These are phyloP conservation scores for Suhomyces yuchorum DNA, from an alignment of 1,139 yeast species.

Conservation along the genomic window DNA sequence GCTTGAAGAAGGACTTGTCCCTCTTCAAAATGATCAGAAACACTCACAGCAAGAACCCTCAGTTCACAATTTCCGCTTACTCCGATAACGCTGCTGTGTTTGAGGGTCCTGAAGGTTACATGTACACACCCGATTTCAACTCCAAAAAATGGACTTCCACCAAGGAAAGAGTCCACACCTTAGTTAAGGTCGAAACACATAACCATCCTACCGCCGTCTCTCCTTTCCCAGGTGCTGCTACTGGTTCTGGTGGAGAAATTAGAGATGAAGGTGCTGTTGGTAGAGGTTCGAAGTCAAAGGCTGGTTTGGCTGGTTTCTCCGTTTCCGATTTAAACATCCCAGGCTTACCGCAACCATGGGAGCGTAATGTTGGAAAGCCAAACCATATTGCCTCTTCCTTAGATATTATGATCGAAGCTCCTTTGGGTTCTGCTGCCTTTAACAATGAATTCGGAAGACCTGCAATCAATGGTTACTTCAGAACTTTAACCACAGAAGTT, in stretches of 20 bases:
- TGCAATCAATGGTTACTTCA: conserved; percentile 93
- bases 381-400: conserved; percentile 88
- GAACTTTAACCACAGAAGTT: conserved; percentile 87
- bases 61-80: conserved; percentile 88
- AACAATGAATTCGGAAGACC: conserved; percentile 99
- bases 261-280: conserved; percentile 99
- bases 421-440: conserved; percentile 97
- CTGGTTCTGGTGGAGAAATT: conserved; percentile 99
- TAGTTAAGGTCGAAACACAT: conserved; percentile 97
- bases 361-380: conserved; percentile 82
- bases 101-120: conserved; percentile 77
- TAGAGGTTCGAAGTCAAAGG: conserved; percentile 94
- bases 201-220: conserved; percentile 99
- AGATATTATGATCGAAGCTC: conserved; percentile 97
- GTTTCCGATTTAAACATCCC: conserved; percentile 93
- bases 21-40: conserved; percentile 95
- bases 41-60: conserved; percentile 81
- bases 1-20: conserved; percentile 67
- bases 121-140: conserved; percentile 74
- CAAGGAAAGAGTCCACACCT: conserved; percentile 80
- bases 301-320: conserved; percentile 92
- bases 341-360: conserved; percentile 91
- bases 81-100: conserved; percentile 98
- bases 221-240: conserved; percentile 99
- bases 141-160: conserved; percentile 73